Evolutionary conservation across 2,329 filamentous ascomycete genomes (phyloP).

Genomic region (Herpotrichia juniperi): DNA sequence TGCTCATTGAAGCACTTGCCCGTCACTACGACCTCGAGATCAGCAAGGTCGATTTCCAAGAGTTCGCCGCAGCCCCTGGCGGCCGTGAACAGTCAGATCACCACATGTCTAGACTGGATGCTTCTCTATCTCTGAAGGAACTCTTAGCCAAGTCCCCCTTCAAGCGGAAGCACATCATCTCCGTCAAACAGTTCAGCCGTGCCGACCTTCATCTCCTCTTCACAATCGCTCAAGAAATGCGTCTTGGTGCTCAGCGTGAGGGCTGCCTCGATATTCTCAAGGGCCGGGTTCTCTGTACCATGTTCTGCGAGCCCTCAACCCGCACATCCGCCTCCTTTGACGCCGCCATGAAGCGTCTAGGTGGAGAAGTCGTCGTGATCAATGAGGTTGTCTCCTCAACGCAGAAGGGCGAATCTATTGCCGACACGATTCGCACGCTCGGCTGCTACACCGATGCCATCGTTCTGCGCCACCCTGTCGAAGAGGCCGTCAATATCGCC

Average conservation of each 20-base stretch:
- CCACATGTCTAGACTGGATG: constrained; percentile 61
- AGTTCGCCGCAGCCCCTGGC: constrained; percentile 62
- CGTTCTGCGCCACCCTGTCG: constrained; percentile 91
- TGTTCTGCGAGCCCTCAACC: constrained; percentile 98
- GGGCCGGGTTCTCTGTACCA: constrained; percentile 83
- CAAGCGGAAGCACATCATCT: constrained; percentile 88
- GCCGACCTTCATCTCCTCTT: constrained; percentile 91
- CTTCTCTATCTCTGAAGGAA: constrained; percentile 66
- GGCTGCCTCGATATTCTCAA: constrained; percentile 87
- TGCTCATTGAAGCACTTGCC: constrained; percentile 91
- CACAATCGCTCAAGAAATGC: constrained; percentile 97
- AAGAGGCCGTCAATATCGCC: constrained; percentile 79
- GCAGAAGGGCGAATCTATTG: constrained; percentile 91
- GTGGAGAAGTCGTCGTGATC: constrained; percentile 83
- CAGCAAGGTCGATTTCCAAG: constrained; percentile 85
- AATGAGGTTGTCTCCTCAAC: constrained; percentile 85
- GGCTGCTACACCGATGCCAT: constrained; percentile 94
- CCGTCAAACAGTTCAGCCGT: constrained; percentile 87
- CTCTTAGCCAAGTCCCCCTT: constrained; percentile 82
- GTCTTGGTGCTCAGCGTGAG: constrained; percentile 88
- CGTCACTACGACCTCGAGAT: constrained; percentile 87
- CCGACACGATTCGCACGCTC: constrained; percentile 91
- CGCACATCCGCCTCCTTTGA: constrained; percentile 96
- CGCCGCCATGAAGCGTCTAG: constrained; percentile 96
- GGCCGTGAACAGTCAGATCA: constrained; percentile 30